phyloP scores from a whole-genome alignment of 1,284 basidiomycete genomes.

The Tetrapyrgos nigripes region DNA sequence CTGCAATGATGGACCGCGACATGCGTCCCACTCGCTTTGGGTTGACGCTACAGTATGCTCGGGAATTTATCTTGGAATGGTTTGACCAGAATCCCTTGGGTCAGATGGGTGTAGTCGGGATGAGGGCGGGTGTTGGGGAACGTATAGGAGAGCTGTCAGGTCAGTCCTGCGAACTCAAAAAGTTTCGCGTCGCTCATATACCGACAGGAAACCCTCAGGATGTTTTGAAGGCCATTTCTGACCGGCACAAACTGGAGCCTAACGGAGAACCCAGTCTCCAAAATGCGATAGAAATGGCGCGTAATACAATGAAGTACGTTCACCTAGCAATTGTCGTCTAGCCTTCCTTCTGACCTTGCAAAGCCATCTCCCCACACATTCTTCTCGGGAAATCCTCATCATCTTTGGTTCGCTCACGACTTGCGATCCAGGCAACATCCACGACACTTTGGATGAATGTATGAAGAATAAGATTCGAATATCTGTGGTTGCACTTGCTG shows the following conservation, averaged over 20 bases:
- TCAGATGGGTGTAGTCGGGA: slow-evolving; percentile 94
- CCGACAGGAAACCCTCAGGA: slow-evolving; percentile 91
- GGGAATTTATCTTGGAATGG: slow-evolving; percentile 95
- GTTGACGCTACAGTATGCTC: slow-evolving; percentile 86
- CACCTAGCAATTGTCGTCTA: slow-evolving; percentile 3
- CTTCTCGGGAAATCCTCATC: slow-evolving; percentile 93
- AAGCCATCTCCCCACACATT: slow-evolving; percentile 94
- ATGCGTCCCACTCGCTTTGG: slow-evolving; percentile 95
- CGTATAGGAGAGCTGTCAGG: slow-evolving; percentile 90
- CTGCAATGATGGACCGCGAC: slow-evolving; percentile 94
- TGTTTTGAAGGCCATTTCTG: slow-evolving; percentile 84
- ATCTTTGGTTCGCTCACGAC: slow-evolving; percentile 96
- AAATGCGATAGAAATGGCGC: slow-evolving; percentile 96
- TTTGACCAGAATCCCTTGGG: slow-evolving; percentile 99
- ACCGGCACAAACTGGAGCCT: slow-evolving; percentile 90
- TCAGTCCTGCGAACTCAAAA: slow-evolving; percentile 39
- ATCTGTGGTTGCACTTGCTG: slow-evolving; percentile 90
- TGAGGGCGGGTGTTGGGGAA: slow-evolving; percentile 89
- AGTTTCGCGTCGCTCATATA: background rate
- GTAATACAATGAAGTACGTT: slow-evolving; percentile 82
- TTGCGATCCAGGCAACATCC: slow-evolving; percentile 96
- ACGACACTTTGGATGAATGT: slow-evolving; percentile 87
- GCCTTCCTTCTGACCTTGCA: slow-evolving; percentile 8
- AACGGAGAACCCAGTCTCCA: slow-evolving; percentile 94
- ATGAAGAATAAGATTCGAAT: slow-evolving; percentile 87